These are phyloP conservation scores for Canavalia ensiformis DNA, from an alignment of 306 rosid species.

Conservation along the genomic window DNA sequence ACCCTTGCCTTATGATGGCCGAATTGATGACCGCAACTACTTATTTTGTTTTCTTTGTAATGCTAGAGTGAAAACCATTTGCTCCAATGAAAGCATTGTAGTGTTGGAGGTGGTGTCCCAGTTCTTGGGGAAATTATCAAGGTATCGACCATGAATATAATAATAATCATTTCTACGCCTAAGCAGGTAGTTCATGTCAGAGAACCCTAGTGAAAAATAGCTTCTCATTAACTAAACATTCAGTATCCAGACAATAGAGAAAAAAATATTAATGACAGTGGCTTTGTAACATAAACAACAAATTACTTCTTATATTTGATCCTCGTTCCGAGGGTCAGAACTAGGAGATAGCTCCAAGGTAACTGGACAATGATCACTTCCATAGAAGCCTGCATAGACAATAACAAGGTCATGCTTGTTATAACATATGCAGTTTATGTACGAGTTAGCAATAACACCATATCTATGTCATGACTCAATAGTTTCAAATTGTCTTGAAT, in stretches of 20 bases:
- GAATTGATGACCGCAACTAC: slow-evolving; percentile 6
- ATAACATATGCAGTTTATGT: not conserved
- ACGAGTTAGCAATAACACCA: slow-evolving; percentile 30
- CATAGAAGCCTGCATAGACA: slow-evolving; percentile 75
- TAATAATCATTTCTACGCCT: not conserved
- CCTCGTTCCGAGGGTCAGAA: slow-evolving; percentile 51
- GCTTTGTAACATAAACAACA: slow-evolving; percentile 18
- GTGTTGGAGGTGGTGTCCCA: slow-evolving; percentile 12
- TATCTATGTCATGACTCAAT: not conserved
- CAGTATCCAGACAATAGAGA: slow-evolving; percentile 23
- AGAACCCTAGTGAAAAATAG: slow-evolving; percentile 14
- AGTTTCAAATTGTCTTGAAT: slow-evolving; percentile 34
- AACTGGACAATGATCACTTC: slow-evolving; percentile 98
- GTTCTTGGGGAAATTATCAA: not conserved
- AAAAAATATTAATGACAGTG: not conserved
- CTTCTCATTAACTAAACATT: slow-evolving; percentile 32
- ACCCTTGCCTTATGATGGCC: not conserved
- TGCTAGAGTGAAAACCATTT: slow-evolving; percentile 20
- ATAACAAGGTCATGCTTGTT: slow-evolving; percentile 41
- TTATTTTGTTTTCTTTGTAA: slow-evolving; percentile 24
- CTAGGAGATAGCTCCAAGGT: slow-evolving; percentile 75
- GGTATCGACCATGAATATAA: not conserved
- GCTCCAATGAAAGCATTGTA: slow-evolving; percentile 7
- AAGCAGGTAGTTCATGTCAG: slow-evolving; percentile 19
- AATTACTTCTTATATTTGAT: slow-evolving; percentile 42